These are phyloP conservation scores for Sugiyamaella chiloensis DNA, from an alignment of 805 yeast species.

Conservation along the genomic window DNA sequence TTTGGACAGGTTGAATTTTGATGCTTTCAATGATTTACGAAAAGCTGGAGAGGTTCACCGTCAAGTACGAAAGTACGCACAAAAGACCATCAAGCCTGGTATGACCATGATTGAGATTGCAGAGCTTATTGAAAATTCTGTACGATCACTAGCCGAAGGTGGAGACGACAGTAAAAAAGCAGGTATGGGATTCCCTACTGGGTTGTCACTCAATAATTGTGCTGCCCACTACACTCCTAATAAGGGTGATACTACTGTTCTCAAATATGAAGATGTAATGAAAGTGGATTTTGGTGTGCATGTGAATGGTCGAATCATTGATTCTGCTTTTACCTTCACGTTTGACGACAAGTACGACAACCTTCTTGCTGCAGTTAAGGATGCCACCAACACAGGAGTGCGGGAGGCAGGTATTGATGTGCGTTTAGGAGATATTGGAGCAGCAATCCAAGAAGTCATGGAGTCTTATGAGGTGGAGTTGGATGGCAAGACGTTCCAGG, in stretches of 20 bases:
- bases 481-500: slow-evolving; percentile 78
- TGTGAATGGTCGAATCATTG: slow-evolving; percentile 89
- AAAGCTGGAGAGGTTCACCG: slow-evolving; percentile 96
- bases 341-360: slow-evolving; percentile 81
- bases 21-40: slow-evolving; percentile 81
- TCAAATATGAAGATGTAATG: slow-evolving; percentile 87
- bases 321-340: slow-evolving; percentile 90
- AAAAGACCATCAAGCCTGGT: slow-evolving; percentile 76
- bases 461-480: slow-evolving; percentile 92
- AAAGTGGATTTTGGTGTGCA: slow-evolving; percentile 97
- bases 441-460: slow-evolving; percentile 94
- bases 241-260: slow-evolving; percentile 81
- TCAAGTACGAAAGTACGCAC: slow-evolving; percentile 79
- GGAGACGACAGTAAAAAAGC: slow-evolving; percentile 55
- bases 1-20: slow-evolving; percentile 56
- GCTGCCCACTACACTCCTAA: slow-evolving; percentile 99
- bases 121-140: slow-evolving; percentile 80
- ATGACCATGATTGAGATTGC: slow-evolving; percentile 90
- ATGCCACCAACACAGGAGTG: slow-evolving; percentile 91
- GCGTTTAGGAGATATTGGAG: slow-evolving; percentile 91
- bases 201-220: slow-evolving; percentile 84
- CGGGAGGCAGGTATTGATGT: slow-evolving; percentile 95
- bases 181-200: slow-evolving; percentile 99
- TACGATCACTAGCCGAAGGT: slow-evolving; percentile 68
- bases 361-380: slow-evolving; percentile 79